Evolutionary conservation across 2,329 filamentous ascomycete genomes (phyloP).

Genomic region (Colletotrichum sp.): DNA sequence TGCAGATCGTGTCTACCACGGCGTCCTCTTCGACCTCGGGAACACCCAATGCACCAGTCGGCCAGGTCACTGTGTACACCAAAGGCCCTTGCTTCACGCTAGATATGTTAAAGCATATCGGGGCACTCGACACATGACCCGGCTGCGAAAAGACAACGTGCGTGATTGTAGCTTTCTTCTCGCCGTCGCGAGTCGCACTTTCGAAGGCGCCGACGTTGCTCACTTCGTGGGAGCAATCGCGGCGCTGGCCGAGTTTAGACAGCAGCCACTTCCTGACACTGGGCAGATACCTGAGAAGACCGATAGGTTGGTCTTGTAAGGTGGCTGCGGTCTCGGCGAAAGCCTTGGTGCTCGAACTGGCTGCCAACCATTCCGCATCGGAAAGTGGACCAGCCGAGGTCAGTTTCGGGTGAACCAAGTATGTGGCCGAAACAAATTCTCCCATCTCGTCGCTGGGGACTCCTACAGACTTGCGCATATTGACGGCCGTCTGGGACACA

Average conservation of each 20-base stretch:
- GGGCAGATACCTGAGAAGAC: slow-evolving; percentile 44
- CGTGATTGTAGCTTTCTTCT: slow-evolving; percentile 25
- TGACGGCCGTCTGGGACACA: slow-evolving; percentile 40
- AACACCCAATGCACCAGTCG: slow-evolving; percentile 43
- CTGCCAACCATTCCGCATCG: slow-evolving; percentile 37
- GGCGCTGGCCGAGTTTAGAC: slow-evolving; percentile 38
- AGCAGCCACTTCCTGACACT: slow-evolving; percentile 43
- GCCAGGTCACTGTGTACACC: slow-evolving; percentile 45
- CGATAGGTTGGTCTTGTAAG: slow-evolving; percentile 35
- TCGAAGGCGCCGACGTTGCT: slow-evolving; percentile 49
- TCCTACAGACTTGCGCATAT: slow-evolving; percentile 41
- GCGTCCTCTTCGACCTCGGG: slow-evolving; percentile 29
- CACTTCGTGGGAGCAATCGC: slow-evolving; percentile 47
- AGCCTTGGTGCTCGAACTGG: slow-evolving; percentile 31
- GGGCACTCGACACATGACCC: slow-evolving; percentile 38
- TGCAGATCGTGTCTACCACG: slow-evolving; percentile 14
- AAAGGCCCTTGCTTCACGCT: slow-evolving; percentile 42
- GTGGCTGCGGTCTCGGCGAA: slow-evolving; percentile 34
- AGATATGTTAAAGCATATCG: slow-evolving; percentile 45
- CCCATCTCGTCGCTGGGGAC: slow-evolving; percentile 38
- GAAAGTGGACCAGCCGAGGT: not conserved
- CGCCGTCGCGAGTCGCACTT: not conserved
- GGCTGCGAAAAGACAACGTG: slow-evolving; percentile 49
- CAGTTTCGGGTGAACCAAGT: slow-evolving; percentile 26
- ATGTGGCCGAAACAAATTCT: slow-evolving; percentile 34